Evolutionary conservation across 2,329 filamentous ascomycete genomes (phyloP), one percentile per base, ranked within the genome.

Genomic region (Colletotrichum graminicola): DNA sequence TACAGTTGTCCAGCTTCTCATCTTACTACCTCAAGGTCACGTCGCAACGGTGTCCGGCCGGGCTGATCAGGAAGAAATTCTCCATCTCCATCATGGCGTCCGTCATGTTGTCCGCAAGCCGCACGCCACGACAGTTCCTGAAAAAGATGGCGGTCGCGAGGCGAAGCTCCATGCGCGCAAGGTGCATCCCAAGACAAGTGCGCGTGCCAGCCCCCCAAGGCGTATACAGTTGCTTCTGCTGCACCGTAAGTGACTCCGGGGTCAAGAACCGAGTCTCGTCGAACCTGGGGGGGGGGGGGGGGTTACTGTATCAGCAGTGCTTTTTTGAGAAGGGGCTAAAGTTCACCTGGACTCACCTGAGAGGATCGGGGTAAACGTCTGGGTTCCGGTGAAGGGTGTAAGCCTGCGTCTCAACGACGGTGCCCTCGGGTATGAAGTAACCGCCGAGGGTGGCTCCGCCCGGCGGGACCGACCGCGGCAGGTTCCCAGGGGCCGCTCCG

Each of bases 111-210:
- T 83, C 79, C 18, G 68, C 62, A 3, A 79, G 67, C 23, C 57
- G 77, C 1, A 79, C 77, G 63, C 77, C 76, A 0, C 82, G 81
- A 69, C 84, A 87, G 41, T 84, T 78, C 0, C 82, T 80, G 75
- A 90, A 88, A 77, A 91, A 88, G 6, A 83, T 79, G 0, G 86
- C 85, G 0, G 84, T 80, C 0, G 82, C 86, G 45, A 88, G 82
- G 11, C 87, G 82, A 39, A 90, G 75, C 75, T 90, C 88, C 78
- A 88, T 88, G 29, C 82, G 80, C 0, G 89, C 88, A 26, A 91
- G 80, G 72, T 90, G 87, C 34, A 88, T 78, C 1, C 89, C 89
- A 21, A 91, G 79, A 72, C 89, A 91, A 1, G 77, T 79, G 3
- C 59, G 57, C 5, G 34, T 81, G 1, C 88, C 88, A 3, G 82